These are phyloP conservation scores for Eucalyptus leucophloia DNA, from an alignment of 345 rosid species.

Conservation along the genomic window DNA sequence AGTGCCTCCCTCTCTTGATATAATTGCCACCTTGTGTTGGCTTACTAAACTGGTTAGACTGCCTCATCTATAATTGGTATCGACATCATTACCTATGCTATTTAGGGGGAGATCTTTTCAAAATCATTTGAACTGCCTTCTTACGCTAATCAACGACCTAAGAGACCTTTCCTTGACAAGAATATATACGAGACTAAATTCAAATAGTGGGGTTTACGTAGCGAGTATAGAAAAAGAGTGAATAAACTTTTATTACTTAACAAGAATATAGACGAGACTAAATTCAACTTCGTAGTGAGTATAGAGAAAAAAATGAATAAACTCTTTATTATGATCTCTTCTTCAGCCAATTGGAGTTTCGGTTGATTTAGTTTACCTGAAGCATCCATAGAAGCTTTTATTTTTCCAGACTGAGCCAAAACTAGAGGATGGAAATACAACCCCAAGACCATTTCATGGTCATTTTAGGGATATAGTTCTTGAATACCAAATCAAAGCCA, in stretches of 20 bases:
- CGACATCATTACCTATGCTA: background rate
- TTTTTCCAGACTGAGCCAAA: background rate
- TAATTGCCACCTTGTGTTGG: background rate
- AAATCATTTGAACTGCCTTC: background rate
- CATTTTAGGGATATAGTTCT: background rate
- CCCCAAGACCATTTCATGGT: background rate
- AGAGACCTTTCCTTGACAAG: background rate
- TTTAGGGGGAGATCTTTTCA: background rate
- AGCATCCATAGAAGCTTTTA: background rate
- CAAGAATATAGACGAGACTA: too few relatives aligned
- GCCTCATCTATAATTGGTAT: background rate
- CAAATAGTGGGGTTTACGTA: background rate
- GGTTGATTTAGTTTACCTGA: background rate
- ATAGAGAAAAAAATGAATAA: background rate
- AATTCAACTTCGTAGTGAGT: fast-evolving
- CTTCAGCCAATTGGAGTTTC: background rate
- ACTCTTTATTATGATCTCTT: background rate
- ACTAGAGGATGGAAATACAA: background rate
- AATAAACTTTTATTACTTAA: too few relatives aligned
- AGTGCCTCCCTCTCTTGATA: background rate
- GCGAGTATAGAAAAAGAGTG: too few relatives aligned
- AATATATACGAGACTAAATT: background rate
- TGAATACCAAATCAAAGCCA: background rate
- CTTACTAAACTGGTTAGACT: background rate
- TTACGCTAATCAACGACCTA: background rate